Base-by-base conservation (phyloP, 2,329 filamentous ascomycete genomes). In the Fusarium dlaminii region DNA sequence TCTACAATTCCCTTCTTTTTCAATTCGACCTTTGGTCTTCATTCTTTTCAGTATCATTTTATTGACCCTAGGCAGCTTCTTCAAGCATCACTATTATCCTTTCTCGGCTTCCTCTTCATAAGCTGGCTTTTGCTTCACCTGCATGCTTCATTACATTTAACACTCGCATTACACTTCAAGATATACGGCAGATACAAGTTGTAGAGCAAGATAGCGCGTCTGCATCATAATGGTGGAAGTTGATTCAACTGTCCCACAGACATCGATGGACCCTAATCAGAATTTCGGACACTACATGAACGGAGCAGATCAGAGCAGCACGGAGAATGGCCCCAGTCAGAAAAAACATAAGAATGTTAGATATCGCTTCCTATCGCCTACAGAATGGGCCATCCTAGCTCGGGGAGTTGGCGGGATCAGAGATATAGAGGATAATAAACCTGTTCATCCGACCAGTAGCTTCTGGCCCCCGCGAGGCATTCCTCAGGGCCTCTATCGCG, bases 401-500 rank as follows among this genome's bases (percentile, higher is more conserved):
- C 82, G 82, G n/a, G 85, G 84, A 2, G 75, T 88, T 30, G 87
- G 87, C 1, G 86, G 84, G 12, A 80, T 87, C 60, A 80, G 75
- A 27, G 86, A 87, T 59, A 78, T 80, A n/a, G 87, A 88, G 70
- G 79, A 83, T 15, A 80, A 84, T 43, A 76, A 77, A 22, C 79
- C 86, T 6, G 78, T 85, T 34, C 84, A 86, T 56, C 84, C 85
- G 2, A 83, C 79, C 8, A 82, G 79, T 63, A 82, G 80, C 73
- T 79, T 81, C 72, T 88, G 85, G 84, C 86, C 87, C 1, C 82
- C 86, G 1, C 81, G 80, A 43, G 86, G 87, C 15, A 83, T 89
- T 74, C 83, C 84, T 11, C 81, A 80, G 18, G 87, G 87, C 1
- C 80, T 89, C 8, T 89, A 88, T 75, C 82, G 81, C 58, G 87